A percentile compares a stretch with the other conserved stretches of the same genome.
Evolutionary conservation across 768 basidiomycete species (phyloP).

Genomic region (Grammothele lineata): DNA sequence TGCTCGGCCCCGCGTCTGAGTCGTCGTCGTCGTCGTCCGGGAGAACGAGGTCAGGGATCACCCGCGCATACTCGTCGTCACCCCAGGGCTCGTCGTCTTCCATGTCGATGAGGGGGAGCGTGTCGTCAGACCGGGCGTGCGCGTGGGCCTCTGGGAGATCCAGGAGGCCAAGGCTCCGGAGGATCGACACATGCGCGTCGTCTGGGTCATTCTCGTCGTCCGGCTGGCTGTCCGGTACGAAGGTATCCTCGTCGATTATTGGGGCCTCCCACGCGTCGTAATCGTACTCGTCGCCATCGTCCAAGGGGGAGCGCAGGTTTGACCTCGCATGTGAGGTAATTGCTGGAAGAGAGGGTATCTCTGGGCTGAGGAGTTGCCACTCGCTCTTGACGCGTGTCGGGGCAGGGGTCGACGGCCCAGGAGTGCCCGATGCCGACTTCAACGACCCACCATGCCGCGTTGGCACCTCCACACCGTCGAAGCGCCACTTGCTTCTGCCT

Average conservation of each 20-base stretch:
- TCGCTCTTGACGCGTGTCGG: no score
- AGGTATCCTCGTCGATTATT: background rate
- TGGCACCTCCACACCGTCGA: conserved; percentile 3
- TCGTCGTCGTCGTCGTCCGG: background rate
- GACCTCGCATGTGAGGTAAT: background rate
- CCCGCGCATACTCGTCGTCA: background rate
- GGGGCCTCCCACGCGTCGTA: conserved; percentile 15
- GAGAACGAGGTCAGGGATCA: background rate
- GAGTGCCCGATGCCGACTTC: no score
- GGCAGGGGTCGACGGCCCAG: no score
- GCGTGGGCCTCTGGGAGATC: no score
- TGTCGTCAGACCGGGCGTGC: no score
- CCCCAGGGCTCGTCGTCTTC: background rate
- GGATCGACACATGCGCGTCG: no score
- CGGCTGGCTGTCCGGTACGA: conserved; percentile 7
- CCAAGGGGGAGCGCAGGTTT: background rate
- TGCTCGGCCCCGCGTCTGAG: background rate
- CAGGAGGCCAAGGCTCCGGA: no score
- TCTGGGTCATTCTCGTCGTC: conserved; percentile 1
- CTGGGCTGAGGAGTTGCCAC: no score
- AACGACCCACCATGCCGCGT: no score
- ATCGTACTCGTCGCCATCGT: no score
- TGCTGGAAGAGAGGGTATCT: background rate
- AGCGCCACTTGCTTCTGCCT: background rate
- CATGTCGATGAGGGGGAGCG: conserved; percentile 8